Evolutionary conservation across 495 filamentous ascomycete genomes (phyloP), one percentile per base, ranked within the genome.

Genomic region (Hypoxylon fragiforme): DNA sequence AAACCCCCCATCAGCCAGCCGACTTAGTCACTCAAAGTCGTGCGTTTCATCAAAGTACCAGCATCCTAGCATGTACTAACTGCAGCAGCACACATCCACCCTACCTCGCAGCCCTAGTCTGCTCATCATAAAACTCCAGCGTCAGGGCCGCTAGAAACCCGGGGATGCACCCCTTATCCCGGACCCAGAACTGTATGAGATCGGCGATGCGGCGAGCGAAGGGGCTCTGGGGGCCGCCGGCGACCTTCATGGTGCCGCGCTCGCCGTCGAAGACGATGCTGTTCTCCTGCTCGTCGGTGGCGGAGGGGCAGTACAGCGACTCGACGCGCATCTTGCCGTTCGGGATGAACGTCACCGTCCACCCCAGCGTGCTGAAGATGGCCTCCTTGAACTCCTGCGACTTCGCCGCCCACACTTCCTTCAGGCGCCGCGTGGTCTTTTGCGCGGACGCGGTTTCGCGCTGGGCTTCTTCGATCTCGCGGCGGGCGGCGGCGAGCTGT

Each of bases 181-280:
- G 85, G 1, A 96, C 92, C 94, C 94, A 98, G 70, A 95, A 96
- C 64, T 86, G 82, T 61, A 96, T 89, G 40, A 89, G 79, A 44
- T 87, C 86, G 59, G 80, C 82, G 24, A 97, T 94, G 70, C 90
- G 85, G 53, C 81, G 73, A 18, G 91, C 92, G 71, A 98, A 98
- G 20, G 79, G 78, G 63, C 87, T 92, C 62, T 90, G 82, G 3
- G 90, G 89, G 0, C 94, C 94, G 3, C 94, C 94, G 12, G 85
- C 86, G 51, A 97, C 87, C 76, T 97, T 97, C 94, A 98, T 98
- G 16, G 90, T 96, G 19, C 94, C 86, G 54, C 88, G 87, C 70
- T 97, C 92, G 16, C 92, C 95, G 73, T 99, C 94, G 71, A 99
- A 97, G 1, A 96, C 83, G 52, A 99, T 95, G 39, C 86, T 90